Evolutionary conservation across 495 filamentous ascomycete species (phyloP).

Genomic region (Penicillium samsonianum): DNA sequence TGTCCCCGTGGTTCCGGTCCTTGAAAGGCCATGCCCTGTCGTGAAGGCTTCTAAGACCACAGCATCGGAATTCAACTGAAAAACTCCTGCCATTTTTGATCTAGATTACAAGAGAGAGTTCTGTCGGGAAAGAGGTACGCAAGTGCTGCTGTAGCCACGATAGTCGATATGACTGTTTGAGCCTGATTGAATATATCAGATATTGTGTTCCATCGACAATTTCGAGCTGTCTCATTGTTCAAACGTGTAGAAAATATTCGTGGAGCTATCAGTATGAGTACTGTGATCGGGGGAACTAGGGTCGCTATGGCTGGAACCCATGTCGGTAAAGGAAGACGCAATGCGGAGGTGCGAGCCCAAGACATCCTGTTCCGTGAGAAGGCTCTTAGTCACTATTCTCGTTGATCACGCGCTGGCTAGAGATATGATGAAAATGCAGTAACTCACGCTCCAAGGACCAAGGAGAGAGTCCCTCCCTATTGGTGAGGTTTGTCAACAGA

Average conservation of each 20-base stretch:
- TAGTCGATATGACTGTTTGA: slow-evolving; percentile 49
- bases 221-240: slow-evolving; percentile 7
- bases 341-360: slow-evolving; percentile 28
- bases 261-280: slow-evolving; percentile 11
- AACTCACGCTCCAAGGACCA: too few species aligned
- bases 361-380: slow-evolving; percentile 27
- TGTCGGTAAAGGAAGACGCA: slow-evolving; percentile 30
- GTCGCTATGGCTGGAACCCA: slow-evolving; percentile 32
- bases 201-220: slow-evolving; percentile 10
- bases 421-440: too few species aligned
- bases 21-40: slow-evolving; percentile 64
- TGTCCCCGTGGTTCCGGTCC: slow-evolving; percentile 30
- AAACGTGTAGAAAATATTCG: slow-evolving; percentile 10
- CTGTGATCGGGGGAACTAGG: slow-evolving; percentile 23
- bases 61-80: slow-evolving; percentile 64
- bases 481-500: too few species aligned
- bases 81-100: slow-evolving; percentile 53
- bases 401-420: too few species aligned
- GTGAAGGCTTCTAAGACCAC: slow-evolving; percentile 55
- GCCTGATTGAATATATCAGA: slow-evolving; percentile 27
- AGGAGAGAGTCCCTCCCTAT: too few species aligned
- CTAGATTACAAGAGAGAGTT: slow-evolving; percentile 52
- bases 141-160: slow-evolving; percentile 58
- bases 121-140: slow-evolving; percentile 51
- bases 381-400: too few species aligned